Base-by-base conservation (phyloP, 2,329 filamentous ascomycete species). In the Colletotrichum costaricense region DNA sequence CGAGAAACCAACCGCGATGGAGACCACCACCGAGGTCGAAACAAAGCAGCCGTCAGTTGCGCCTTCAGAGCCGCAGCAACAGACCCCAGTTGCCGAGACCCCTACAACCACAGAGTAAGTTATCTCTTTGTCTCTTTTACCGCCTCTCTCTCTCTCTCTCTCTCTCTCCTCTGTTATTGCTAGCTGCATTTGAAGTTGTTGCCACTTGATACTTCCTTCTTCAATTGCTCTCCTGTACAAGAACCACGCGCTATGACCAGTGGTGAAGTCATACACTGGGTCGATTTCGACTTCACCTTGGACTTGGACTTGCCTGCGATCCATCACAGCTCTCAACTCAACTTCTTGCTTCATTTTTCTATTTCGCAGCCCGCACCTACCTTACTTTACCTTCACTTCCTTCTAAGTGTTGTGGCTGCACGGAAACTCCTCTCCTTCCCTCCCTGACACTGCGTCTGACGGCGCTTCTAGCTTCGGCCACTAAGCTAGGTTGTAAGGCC, bases 31-130 rank as follows among this genome's bases (percentile, higher is more conserved):
- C 58, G 70, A 72, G 35, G 71, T 71, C 67, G 71, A 71, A n/a
- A 73, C 49, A 38, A 73, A 73, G 71, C 71, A 73, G 33, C 67
- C 67, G 11, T 73, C 71, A 46, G 71, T 73, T 59, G 67, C 71
- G 19, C 71, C 67, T n/a, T 71, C 71, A 62, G 71, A 73, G 46
- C 60, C 59, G 33, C 71, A 33, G 5, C 71, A 66, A 38, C 67
- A 73, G 55, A 71, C 67, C 19, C 62, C 71, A 9, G 71, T 65
- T 60, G 49, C 60, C 62, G 71, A 60, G 35, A 73, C 71, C 24
- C 62, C 71, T 11, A 71, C 56, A 30, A 62, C 71, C 19, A 64
- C 62, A 55, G 71, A 71, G 71, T 73, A 70, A 58, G 71, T 66
- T 66, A 11, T n/a, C 42, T 28, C n/a, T 60, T 8, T 22, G 46